A percentile compares a stretch with the other conserved stretches of the same genome.
Evolutionary conservation across 2,329 filamentous ascomycete genomes (phyloP).

Genomic region (Beauveria sp.): DNA sequence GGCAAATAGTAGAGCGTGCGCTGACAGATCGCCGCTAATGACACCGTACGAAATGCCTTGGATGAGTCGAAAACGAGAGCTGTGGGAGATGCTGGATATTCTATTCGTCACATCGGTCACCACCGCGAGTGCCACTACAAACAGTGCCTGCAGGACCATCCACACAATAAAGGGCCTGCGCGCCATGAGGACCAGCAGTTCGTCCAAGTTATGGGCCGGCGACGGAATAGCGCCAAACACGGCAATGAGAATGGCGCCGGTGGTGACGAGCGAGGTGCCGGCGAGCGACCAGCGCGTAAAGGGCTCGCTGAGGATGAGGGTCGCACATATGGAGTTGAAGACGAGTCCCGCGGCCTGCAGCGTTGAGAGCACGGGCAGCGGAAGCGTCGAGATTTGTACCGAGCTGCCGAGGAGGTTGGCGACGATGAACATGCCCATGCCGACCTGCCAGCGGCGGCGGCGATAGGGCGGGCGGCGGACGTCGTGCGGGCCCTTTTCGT

Average conservation of each 20-base stretch:
- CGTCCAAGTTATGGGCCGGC: slow-evolving; percentile 77
- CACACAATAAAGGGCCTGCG: slow-evolving; percentile 74
- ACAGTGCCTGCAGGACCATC: slow-evolving; percentile 72
- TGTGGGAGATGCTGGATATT: slow-evolving; percentile 47
- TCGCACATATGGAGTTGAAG: slow-evolving; percentile 97
- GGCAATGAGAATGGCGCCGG: slow-evolving; percentile 84
- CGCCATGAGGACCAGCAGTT: slow-evolving; percentile 69
- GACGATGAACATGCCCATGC: slow-evolving; percentile 94
- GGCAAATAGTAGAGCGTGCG: slow-evolving; percentile 84
- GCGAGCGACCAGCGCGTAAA: slow-evolving; percentile 91
- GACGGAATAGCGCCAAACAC: slow-evolving; percentile 91
- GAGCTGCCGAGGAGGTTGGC: slow-evolving; percentile 92
- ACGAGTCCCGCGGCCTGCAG: slow-evolving; percentile 92
- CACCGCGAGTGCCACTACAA: slow-evolving; percentile 63
- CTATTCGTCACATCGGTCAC: slow-evolving; percentile 49
- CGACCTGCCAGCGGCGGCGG: slow-evolving; percentile 88
- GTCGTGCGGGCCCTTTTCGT: slow-evolving; percentile 78
- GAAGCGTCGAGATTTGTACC: slow-evolving; percentile 94
- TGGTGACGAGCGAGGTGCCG: slow-evolving; percentile 80
- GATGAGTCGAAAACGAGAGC: slow-evolving; percentile 62
- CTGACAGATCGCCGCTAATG: slow-evolving; percentile 87
- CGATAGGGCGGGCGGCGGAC: slow-evolving; percentile 79
- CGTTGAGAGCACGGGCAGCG: slow-evolving; percentile 87
- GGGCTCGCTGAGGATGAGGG: slow-evolving; percentile 82
- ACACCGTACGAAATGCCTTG: slow-evolving; percentile 83